Evolutionary conservation across 306 rosid genomes (phyloP).

Genomic region (Rubus parviflorus): DNA sequence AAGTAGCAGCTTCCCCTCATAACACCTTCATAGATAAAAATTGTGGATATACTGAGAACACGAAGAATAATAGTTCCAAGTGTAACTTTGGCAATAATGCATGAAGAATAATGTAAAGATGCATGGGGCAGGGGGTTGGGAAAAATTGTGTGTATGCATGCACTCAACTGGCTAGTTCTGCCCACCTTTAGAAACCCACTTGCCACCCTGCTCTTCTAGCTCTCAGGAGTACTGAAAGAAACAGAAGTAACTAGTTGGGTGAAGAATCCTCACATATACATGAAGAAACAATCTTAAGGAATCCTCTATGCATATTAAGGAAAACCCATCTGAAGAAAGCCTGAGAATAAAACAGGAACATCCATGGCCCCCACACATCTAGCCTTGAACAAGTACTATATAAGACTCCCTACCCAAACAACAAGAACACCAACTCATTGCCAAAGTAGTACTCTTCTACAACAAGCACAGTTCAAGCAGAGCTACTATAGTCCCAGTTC

Average conservation of each 20-base stretch:
- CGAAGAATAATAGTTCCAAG: constrained; percentile 30
- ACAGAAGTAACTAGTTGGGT: constrained; percentile 17
- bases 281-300: constrained; percentile 28
- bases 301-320: constrained; percentile 28
- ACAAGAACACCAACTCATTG: constrained; percentile 46
- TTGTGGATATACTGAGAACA: constrained; percentile 37
- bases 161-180: constrained; percentile 29
- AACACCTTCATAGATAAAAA: constrained; percentile 40
- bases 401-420: constrained; percentile 43
- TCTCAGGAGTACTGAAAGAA: constrained; percentile 20
- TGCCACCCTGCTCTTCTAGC: constrained; percentile 30
- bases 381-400: constrained; percentile 48
- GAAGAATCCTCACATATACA: constrained; percentile 9
- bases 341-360: constrained; percentile 46
- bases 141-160: constrained; percentile 31
- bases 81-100: constrained; percentile 69
- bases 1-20: constrained; percentile 74
- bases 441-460: constrained; percentile 26
- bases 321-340: constrained; percentile 32
- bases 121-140: constrained; percentile 20
- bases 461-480: constrained; percentile 26
- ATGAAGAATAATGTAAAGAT: constrained; percentile 73
- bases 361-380: constrained; percentile 41
- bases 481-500: constrained; percentile 8
- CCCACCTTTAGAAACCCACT: constrained; percentile 32